phyloP scores from a whole-genome alignment of 2,329 filamentous ascomycete species.

The Epichloe sibirici region DNA sequence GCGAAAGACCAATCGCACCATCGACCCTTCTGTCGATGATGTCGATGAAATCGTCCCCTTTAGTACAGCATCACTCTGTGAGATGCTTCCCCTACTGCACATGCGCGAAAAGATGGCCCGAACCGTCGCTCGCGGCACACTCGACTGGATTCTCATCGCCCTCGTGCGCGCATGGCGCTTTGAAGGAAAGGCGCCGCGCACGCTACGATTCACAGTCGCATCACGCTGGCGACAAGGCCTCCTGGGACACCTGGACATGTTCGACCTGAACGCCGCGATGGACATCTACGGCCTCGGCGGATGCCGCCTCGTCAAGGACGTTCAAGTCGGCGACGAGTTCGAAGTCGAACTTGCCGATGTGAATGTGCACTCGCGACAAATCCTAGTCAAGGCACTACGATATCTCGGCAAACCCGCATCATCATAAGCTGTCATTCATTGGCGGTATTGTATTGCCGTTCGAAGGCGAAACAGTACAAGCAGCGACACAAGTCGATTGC shows the following conservation, averaged over 20 bases:
- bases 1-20: constrained; percentile 17
- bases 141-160: constrained; percentile 47
- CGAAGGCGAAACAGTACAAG: background rate
- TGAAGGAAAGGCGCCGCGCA: constrained; percentile 34
- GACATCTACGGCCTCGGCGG: constrained; percentile 25
- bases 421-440: background rate
- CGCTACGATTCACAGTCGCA: constrained; percentile 35
- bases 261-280: constrained; percentile 32
- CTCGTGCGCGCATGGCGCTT: constrained; percentile 48
- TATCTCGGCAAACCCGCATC: constrained; percentile 10
- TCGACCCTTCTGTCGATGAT: constrained; percentile 17
- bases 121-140: constrained; percentile 28
- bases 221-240: constrained; percentile 23
- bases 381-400: constrained; percentile 34
- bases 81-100: constrained; percentile 36
- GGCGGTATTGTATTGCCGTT: background rate
- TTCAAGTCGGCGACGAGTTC: constrained; percentile 39
- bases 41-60: constrained; percentile 34
- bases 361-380: constrained; percentile 33
- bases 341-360: constrained; percentile 43
- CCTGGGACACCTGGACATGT: constrained; percentile 36
- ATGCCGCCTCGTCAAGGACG: constrained; percentile 26
- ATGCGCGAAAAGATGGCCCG: constrained; percentile 40
- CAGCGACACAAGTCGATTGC: background rate
- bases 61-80: constrained; percentile 24